A percentile compares a stretch with the other conserved stretches of the same genome.
Conservation (phyloP, 345 rosid species). For the Excoecaria agallocha region DNA sequence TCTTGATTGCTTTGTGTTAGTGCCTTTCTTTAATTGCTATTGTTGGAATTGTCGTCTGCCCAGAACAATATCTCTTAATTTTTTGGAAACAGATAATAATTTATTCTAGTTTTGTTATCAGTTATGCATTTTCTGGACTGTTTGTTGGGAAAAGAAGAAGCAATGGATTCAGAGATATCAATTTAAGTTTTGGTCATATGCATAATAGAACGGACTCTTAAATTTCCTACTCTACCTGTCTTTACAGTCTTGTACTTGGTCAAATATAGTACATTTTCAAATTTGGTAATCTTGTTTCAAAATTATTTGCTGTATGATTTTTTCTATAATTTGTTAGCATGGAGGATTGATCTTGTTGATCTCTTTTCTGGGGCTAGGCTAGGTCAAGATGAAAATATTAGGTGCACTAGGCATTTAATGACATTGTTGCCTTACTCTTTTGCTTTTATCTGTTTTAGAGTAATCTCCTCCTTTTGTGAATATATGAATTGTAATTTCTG, state of each 20-base stretch:
- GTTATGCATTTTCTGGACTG: no score
- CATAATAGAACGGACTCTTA: not conserved
- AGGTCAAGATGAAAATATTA: not conserved
- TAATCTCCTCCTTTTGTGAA: not conserved
- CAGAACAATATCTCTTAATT: not conserved
- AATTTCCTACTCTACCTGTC: not conserved
- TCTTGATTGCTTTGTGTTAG: not conserved
- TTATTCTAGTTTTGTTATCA: no score
- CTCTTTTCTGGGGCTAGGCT: not conserved
- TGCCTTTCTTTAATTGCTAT: not conserved
- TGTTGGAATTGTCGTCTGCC: not conserved
- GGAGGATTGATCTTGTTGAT: not conserved
- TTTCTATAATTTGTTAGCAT: not conserved
- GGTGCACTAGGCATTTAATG: not conserved
- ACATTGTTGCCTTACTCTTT: not conserved
- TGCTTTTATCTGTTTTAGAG: not conserved
- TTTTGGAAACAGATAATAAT: no score
- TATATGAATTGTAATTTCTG: not conserved
- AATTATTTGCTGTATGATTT: not conserved
- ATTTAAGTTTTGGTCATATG: not conserved
- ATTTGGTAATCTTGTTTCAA: not conserved
- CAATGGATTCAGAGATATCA: no score
- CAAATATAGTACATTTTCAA: not conserved
- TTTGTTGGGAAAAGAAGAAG: no score
- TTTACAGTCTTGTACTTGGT: not conserved